These are phyloP conservation scores for Marasmius tenuissimus DNA, from an alignment of 1,284 basidiomycete species.

Conservation along the genomic window DNA sequence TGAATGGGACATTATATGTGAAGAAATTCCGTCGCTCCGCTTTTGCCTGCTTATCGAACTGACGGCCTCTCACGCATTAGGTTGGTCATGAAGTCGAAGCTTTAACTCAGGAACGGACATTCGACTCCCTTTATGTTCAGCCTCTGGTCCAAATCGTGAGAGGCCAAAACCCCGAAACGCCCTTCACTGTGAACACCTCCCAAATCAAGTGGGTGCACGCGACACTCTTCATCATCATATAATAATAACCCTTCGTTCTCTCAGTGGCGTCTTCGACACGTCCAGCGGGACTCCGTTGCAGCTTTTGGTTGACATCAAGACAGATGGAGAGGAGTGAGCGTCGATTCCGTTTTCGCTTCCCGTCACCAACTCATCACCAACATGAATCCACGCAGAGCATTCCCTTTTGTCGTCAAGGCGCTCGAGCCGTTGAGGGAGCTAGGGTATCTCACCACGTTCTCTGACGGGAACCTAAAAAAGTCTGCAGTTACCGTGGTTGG, in stretches of 20 bases:
- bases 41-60: background rate
- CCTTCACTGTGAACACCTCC: slow-evolving; percentile 40
- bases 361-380: background rate
- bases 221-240: background rate
- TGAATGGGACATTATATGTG: slow-evolving; percentile 48
- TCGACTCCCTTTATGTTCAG: slow-evolving; percentile 48
- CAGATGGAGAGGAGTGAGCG: slow-evolving; percentile 44
- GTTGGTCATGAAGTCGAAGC: slow-evolving; percentile 46
- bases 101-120: slow-evolving; percentile 29
- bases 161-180: slow-evolving; percentile 41
- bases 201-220: slow-evolving; percentile 36
- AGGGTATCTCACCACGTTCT: slow-evolving; percentile 49
- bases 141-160: slow-evolving; percentile 44
- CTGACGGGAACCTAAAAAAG: slow-evolving; percentile 36
- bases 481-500: slow-evolving; percentile 48
- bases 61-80: slow-evolving; percentile 21
- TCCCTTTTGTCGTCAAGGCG: slow-evolving; percentile 44
- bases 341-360: background rate
- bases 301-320: slow-evolving; percentile 53
- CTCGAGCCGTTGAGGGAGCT: slow-evolving; percentile 45
- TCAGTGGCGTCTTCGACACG: slow-evolving; percentile 49
- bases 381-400: slow-evolving; percentile 32
- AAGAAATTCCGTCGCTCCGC: background rate
- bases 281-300: slow-evolving; percentile 41
- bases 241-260: background rate